Conservation (phyloP, 2,329 filamentous ascomycete species). For the Phoma sp. region DNA sequence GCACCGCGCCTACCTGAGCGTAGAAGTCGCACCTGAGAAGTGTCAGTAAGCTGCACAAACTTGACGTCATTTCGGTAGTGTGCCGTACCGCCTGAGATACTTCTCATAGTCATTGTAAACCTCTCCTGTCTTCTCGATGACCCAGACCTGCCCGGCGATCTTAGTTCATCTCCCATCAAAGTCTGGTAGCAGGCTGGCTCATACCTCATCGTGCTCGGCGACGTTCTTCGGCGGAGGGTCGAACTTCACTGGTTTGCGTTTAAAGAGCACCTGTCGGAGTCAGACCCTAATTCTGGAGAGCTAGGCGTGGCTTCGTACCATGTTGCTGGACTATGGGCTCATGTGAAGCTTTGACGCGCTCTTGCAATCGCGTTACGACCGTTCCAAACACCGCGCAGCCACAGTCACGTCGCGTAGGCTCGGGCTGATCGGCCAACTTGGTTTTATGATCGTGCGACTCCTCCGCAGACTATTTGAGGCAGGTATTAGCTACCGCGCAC, state of each 20-base stretch:
- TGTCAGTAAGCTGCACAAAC: conserved; percentile 21
- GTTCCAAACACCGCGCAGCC: conserved; percentile 33
- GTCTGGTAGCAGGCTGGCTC: conserved; percentile 36
- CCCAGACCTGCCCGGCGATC: conserved; percentile 73
- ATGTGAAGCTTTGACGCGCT: conserved; percentile 38
- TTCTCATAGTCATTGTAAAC: conserved; percentile 88
- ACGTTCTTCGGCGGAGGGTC: conserved; percentile 73
- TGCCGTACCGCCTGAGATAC: conserved; percentile 77
- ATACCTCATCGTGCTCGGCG: conserved; percentile 83
- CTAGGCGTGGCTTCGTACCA: conserved; percentile 31
- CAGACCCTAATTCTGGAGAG: conserved; percentile 13
- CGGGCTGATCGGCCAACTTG: conserved; percentile 1
- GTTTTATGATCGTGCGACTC: conserved; percentile 14
- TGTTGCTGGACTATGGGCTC: conserved; percentile 35
- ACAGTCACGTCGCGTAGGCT: conserved; percentile 19
- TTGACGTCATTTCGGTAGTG: conserved; percentile 28
- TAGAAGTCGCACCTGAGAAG: conserved; percentile 83
- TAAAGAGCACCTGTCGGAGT: conserved; percentile 80
- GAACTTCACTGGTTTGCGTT: conserved; percentile 91
- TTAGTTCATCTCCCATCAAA: conserved; percentile 32
- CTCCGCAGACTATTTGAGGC: conserved; percentile 15
- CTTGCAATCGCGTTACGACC: conserved; percentile 36
- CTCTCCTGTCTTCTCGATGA: conserved; percentile 88
- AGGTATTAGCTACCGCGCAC: conserved; percentile 24
- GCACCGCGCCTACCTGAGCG: conserved; percentile 69